phyloP scores from a whole-genome alignment of 306 rosid genomes.

The Prunus dulcis region DNA sequence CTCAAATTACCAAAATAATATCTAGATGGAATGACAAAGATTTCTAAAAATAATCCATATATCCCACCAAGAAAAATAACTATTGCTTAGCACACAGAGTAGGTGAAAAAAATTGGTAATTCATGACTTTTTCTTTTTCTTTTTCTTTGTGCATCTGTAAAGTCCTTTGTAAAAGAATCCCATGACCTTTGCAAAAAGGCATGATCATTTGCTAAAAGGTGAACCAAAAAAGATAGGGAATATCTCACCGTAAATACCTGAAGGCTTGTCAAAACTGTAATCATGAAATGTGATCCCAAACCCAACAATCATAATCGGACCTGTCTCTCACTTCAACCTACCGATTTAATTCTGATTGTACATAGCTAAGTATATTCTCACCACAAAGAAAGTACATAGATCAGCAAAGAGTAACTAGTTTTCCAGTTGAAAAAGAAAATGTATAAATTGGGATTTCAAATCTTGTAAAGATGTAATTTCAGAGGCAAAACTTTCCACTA shows the following conservation, averaged over 20 bases:
- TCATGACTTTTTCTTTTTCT: not conserved
- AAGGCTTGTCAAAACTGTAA: constrained; percentile 13
- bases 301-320: constrained; percentile 2
- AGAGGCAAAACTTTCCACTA: not conserved
- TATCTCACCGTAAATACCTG: not conserved
- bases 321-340: too few species aligned
- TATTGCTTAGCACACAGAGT: too few species aligned
- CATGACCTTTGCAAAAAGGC: constrained; percentile 10
- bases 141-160: too few species aligned
- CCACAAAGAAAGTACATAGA: not conserved
- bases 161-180: constrained; percentile 2
- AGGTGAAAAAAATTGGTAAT: not conserved
- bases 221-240: not conserved
- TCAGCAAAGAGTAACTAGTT: not conserved
- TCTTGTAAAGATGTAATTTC: not conserved
- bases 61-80: not conserved
- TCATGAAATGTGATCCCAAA: constrained; percentile 11
- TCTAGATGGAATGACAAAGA: not conserved
- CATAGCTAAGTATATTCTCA: not conserved
- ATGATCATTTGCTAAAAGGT: constrained; percentile 1
- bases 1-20: too few species aligned
- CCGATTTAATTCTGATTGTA: not conserved
- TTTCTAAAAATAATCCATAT: too few species aligned
- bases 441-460: not conserved
- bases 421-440: not conserved